Percentiles rank a stretch among this genome's conserved stretches.
Conservation (phyloP, 2,329 filamentous ascomycete species). For the Claviceps quebecensis region DNA sequence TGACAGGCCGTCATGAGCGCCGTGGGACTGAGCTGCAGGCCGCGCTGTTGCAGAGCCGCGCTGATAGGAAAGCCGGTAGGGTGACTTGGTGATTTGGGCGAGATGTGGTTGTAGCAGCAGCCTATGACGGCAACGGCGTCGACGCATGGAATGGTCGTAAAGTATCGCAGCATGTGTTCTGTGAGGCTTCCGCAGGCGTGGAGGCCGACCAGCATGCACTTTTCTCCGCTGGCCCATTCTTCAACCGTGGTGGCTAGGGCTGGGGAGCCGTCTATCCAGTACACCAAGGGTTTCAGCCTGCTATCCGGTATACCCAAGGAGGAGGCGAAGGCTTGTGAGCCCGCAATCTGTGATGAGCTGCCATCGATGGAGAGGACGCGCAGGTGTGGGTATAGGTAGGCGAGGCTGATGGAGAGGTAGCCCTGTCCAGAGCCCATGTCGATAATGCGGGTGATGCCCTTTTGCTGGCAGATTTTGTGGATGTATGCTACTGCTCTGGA, state of each 20-base stretch:
- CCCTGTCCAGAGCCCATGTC: slow-evolving; percentile 17
- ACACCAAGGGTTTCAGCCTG: slow-evolving; percentile 12
- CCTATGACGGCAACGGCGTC: slow-evolving; percentile 14
- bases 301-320: slow-evolving; percentile 11
- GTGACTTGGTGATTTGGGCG: slow-evolving; percentile 19
- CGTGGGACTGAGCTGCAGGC: slow-evolving; percentile 15
- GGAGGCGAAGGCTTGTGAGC: slow-evolving; percentile 12
- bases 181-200: slow-evolving; percentile 20
- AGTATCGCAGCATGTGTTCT: slow-evolving; percentile 20
- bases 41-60: slow-evolving; percentile 10
- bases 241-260: slow-evolving; percentile 11
- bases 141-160: slow-evolving; percentile 11
- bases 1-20: slow-evolving; percentile 21
- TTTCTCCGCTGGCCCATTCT: slow-evolving; percentile 14
- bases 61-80: slow-evolving; percentile 26
- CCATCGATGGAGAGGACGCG: slow-evolving; percentile 18
- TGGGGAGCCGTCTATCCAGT: slow-evolving; percentile 16
- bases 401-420: slow-evolving; percentile 17
- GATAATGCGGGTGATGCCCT: slow-evolving; percentile 14
- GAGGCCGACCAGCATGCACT: slow-evolving; percentile 19
- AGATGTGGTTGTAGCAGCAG: slow-evolving; percentile 22
- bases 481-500: slow-evolving; percentile 15
- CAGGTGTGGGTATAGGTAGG: slow-evolving; percentile 15
- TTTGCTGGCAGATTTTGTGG: slow-evolving; percentile 10
- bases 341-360: slow-evolving; percentile 16